Evolutionary conservation across 179 eudicot species (phyloP).

Genomic region (Actinidia polygama): DNA sequence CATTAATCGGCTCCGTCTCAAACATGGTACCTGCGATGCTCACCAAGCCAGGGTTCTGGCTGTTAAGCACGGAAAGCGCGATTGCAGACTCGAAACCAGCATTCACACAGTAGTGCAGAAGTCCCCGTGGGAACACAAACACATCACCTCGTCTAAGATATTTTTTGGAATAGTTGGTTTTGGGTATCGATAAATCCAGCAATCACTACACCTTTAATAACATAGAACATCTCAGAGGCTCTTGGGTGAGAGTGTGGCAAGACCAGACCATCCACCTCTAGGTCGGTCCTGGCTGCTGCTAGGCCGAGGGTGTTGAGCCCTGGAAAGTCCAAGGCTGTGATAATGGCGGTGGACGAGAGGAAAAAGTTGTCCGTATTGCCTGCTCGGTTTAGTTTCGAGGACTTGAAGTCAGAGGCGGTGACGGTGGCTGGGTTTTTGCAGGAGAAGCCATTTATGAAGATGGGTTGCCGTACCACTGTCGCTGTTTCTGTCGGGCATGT

Average conservation of each 20-base stretch:
- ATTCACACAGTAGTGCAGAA: constrained; percentile 75
- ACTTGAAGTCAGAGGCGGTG: constrained; percentile 75
- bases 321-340: constrained; percentile 61
- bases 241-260: constrained; percentile 87
- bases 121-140: constrained; percentile 79
- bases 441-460: constrained; percentile 75
- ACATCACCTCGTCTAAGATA: constrained; percentile 71
- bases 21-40: constrained; percentile 56
- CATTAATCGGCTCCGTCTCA: constrained; percentile 34
- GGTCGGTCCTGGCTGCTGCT: constrained; percentile 72
- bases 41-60: constrained; percentile 81
- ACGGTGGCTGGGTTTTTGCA: constrained; percentile 72
- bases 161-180: constrained; percentile 55
- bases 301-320: constrained; percentile 92
- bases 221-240: constrained; percentile 78
- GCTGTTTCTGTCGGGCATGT: constrained; percentile 56
- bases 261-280: constrained; percentile 69
- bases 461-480: neutral
- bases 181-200: constrained; percentile 73
- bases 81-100: constrained; percentile 60
- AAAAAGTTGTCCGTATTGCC: constrained; percentile 62
- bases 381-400: constrained; percentile 38
- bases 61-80: constrained; percentile 61
- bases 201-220: constrained; percentile 57
- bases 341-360: constrained; percentile 50